Base-by-base conservation (phyloP, 805 yeast genomes). In the Starmerella gropengiesseri region DNA sequence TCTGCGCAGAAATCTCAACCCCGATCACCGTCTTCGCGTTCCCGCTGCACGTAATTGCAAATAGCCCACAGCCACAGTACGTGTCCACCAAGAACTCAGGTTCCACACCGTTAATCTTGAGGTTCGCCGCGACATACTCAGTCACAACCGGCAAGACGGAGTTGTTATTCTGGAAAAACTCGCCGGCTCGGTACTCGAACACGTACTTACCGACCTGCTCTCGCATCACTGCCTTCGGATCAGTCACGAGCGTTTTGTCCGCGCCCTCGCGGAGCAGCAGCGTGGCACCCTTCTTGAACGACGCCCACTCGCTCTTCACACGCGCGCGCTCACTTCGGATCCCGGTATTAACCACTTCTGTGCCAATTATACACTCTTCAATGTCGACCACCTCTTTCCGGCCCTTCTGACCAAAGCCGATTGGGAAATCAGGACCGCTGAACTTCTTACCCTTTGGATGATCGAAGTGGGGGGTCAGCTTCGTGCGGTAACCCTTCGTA, bases 141-240 rank as follows among this genome's bases (percentile, higher is more conserved):
- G 94, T 81, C 16, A 91, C 93, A 3, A 67, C 60, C 3, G 96
- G 95, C 48, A 91, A 65, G 20, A 91, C 89, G 17, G 94, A 78
- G 61, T 86, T 87, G 64, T 89, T 89, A 64, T 89, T 89, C 64
- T 89, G 98, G 69, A 91, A 91, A 59, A 91, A 91, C 60, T 87
- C 95, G 43, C 95, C 94, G 0, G 96, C 96, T 25, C 86, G 78
- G 61, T 84, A 91, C 56, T 82, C 78, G 62, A 91, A 91, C 39
- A 77, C 72, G 60, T 70, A 75, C 13, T 58, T 52, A 25, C 56
- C 64, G 2, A 89, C 94, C 52, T 72, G 73, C 59, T 87, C 95
- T 7, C 75, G 75, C 41, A 89, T 91, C 40, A 83, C 75, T 46
- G 78, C 82, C 59, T 87, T 77, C 25, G 82, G 63, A 45, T 81